phyloP scores from a whole-genome alignment of 495 filamentous ascomycete genomes.

The Cairneyella variabilis region DNA sequence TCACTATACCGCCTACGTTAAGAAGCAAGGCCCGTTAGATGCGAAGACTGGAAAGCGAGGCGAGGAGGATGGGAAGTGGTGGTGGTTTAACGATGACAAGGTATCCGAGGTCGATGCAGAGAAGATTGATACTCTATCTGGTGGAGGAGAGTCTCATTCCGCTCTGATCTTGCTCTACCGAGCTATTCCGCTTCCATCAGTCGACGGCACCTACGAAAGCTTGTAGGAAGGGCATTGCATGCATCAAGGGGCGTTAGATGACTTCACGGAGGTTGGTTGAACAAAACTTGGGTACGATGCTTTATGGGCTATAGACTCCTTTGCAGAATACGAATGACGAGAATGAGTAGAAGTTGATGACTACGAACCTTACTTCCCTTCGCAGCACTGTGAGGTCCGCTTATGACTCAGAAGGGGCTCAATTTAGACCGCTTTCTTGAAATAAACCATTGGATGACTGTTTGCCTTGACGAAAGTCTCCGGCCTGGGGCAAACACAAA shows the following conservation, averaged over 20 bases:
- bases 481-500: no score
- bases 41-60: slow-evolving; percentile 64
- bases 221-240: neutral
- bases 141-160: slow-evolving; percentile 95
- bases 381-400: no score
- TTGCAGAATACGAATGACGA: neutral
- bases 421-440: no score
- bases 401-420: no score
- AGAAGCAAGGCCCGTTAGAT: slow-evolving; percentile 72
- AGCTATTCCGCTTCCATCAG: slow-evolving; percentile 61
- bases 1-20: slow-evolving; percentile 96
- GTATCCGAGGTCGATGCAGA: slow-evolving; percentile 88
- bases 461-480: no score
- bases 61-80: slow-evolving; percentile 91
- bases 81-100: slow-evolving; percentile 99
- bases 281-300: neutral
- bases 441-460: no score
- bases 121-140: slow-evolving; percentile 85
- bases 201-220: slow-evolving; percentile 30
- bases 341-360: slow-evolving; percentile 3
- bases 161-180: slow-evolving; percentile 90
- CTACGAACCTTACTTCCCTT: no score
- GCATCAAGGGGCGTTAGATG: slow-evolving; percentile 12
- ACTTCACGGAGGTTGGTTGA: slow-evolving; percentile 4
- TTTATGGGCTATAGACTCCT: neutral